Base-by-base conservation (phyloP, 2,329 filamentous ascomycete genomes). In the Sclerotinia trifoliorum region DNA sequence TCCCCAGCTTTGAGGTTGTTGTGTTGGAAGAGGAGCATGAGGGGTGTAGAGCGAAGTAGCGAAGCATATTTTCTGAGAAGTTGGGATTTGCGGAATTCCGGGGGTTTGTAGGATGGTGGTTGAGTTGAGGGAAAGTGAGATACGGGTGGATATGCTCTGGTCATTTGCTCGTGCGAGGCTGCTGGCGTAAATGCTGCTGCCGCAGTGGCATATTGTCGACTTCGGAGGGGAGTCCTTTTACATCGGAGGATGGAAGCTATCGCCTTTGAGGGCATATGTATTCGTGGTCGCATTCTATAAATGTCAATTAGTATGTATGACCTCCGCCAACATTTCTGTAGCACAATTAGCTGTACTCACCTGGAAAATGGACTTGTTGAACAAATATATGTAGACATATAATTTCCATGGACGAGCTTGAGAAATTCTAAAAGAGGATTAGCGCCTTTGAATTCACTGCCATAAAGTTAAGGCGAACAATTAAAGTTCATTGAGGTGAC, bases 41-140 rank as follows among this genome's bases (percentile, higher is more conserved):
- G 80, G 44, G 89, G 89, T 26, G 88, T 86, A n/a, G 88, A 90
- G 69, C 86, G 87, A 66, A 92, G 84, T 65, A 91, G 81, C 55
- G 90, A 91, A 69, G 90, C 86, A 80, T 92, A 92, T 79, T 90
- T 86, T 48, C 90, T 85, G 73, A 90, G 86, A 26, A 98, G 85
- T 80, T 99, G 95, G 21, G 93, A 90, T 81, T 98, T 97, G 78
- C 94, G 90, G 76, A 90, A 90, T 78, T 96, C 91, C 58, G 94
- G 87, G 26, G 89, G 90, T 78, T 94, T 92, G 78, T 96, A 90
- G 66, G 92, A 96, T 5, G 92, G 93, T 3, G 94, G 94, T 79
- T 97, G 93, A 0, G 88, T 90, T 0, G 88, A 77, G 65, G 86
- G 84, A 73, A 83, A 85, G 75, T 81, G 81, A 26, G 72, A 57